Conservation (phyloP, 306 rosid genomes). For the Datisca glomerata region DNA sequence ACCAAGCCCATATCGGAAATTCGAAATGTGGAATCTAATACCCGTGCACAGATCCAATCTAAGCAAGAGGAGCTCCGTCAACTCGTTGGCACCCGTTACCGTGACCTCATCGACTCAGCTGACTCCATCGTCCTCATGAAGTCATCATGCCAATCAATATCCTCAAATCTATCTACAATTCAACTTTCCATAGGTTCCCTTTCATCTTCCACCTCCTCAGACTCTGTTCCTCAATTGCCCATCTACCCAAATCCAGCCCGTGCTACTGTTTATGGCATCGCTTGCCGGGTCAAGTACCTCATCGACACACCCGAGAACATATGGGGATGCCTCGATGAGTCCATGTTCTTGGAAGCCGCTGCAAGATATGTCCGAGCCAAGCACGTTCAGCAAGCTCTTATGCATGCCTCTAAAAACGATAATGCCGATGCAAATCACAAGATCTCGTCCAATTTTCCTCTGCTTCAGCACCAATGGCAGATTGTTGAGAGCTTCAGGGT, state of each 20-base stretch:
- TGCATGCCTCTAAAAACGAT: background rate
- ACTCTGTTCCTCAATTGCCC: slow-evolving; percentile 22
- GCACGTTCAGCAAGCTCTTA: slow-evolving; percentile 40
- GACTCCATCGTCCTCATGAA: slow-evolving; percentile 89
- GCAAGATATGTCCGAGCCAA: slow-evolving; percentile 70
- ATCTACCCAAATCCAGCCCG: slow-evolving; percentile 12
- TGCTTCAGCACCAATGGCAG: slow-evolving; percentile 98
- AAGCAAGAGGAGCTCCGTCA: slow-evolving; percentile 98
- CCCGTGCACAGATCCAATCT: slow-evolving; percentile 72
- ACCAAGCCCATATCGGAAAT: slow-evolving; percentile 75
- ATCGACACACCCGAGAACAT: slow-evolving; percentile 90
- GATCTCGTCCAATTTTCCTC: slow-evolving; percentile 57
- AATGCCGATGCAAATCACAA: slow-evolving; percentile 21
- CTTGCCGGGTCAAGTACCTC: slow-evolving; percentile 89
- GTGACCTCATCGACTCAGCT: slow-evolving; percentile 95
- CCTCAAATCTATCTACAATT: slow-evolving; percentile 54
- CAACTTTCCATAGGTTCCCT: slow-evolving; percentile 50
- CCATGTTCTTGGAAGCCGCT: slow-evolving; percentile 88
- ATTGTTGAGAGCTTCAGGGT: slow-evolving; percentile 80
- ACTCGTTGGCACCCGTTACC: slow-evolving; percentile 86
- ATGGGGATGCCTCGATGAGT: slow-evolving; percentile 95
- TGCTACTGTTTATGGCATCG: slow-evolving; percentile 48
- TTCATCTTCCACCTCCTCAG: slow-evolving; percentile 39
- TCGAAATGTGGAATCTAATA: slow-evolving; percentile 55
- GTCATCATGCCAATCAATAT: slow-evolving; percentile 46